Conservation (phyloP, 1,139 yeast species). For the Saccharomyces hybrid region DNA sequence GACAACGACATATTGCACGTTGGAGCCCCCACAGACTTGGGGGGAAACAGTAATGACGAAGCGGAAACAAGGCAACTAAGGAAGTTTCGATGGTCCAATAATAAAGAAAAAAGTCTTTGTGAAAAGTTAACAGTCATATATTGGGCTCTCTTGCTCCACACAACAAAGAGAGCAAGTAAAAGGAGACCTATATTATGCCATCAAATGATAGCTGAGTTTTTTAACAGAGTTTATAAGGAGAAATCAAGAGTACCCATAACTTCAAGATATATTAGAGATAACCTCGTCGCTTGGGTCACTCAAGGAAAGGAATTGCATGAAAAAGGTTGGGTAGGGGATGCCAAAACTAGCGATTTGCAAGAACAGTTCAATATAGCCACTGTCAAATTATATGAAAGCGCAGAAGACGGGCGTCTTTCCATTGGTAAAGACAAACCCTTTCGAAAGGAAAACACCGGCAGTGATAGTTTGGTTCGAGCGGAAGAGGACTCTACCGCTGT, state of each 20-base stretch:
- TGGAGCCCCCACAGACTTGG: not conserved
- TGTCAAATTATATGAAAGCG: not conserved
- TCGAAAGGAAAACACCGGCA: not conserved
- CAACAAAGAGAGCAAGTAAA: not conserved
- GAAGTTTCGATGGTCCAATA: not conserved
- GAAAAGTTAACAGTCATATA: not conserved
- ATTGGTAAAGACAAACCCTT: not conserved
- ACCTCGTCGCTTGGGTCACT: not conserved
- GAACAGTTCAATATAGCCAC: not conserved
- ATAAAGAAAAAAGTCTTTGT: not conserved
- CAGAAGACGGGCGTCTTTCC: not conserved
- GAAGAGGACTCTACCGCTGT: not conserved
- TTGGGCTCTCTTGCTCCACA: not conserved
- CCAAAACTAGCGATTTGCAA: not conserved
- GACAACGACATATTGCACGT: not conserved
- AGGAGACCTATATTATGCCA: not conserved
- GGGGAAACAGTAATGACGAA: not conserved
- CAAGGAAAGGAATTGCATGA: not conserved
- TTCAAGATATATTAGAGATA: not conserved
- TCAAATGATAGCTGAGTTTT: not conserved
- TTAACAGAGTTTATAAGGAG: not conserved
- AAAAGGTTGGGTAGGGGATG: not conserved
- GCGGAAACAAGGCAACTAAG: not conserved
- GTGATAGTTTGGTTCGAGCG: not conserved
- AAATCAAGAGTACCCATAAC: not conserved